A percentile compares a stretch with the other conserved stretches of the same genome.
Evolutionary conservation across 2,329 filamentous ascomycete genomes (phyloP).

Genomic region (Ceratocystis smalleyi): DNA sequence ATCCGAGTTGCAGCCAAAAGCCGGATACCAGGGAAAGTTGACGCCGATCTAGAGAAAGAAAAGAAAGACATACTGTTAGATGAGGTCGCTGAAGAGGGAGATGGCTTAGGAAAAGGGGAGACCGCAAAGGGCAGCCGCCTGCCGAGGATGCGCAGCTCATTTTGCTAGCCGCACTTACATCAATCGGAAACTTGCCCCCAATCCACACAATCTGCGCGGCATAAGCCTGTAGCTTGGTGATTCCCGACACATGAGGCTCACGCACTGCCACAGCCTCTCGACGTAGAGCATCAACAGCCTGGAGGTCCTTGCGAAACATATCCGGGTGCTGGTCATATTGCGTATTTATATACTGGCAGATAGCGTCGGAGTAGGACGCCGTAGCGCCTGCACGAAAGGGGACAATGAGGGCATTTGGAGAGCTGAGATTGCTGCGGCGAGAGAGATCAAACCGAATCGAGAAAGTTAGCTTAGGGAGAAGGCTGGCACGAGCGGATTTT

Average conservation of each 20-base stretch:
- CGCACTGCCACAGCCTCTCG: constrained; percentile 75
- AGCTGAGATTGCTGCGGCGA: background rate
- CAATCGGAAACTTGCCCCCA: constrained; percentile 87
- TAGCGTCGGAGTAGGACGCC: constrained; percentile 62
- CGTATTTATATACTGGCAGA: constrained; percentile 87
- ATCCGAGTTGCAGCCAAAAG: constrained; percentile 76
- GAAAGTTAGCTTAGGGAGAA: background rate
- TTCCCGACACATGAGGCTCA: constrained; percentile 73
- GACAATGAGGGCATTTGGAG: constrained; percentile 52
- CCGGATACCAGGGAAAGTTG: constrained; percentile 92
- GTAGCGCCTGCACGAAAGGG: constrained; percentile 78
- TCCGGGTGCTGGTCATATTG: constrained; percentile 99
- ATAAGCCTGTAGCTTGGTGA: constrained; percentile 79
- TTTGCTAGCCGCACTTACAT: constrained; percentile 39
- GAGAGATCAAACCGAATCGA: background rate
- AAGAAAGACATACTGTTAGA: background rate
- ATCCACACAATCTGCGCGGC: constrained; percentile 89
- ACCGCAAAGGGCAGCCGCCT: background rate
- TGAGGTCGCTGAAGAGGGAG: background rate
- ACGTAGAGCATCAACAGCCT: constrained; percentile 69
- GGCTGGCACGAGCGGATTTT: background rate
- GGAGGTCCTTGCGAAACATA: constrained; percentile 79
- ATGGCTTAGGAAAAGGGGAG: background rate
- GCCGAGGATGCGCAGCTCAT: background rate
- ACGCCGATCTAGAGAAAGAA: constrained; percentile 55